Evolutionary conservation across 2,329 filamentous ascomycete species (phyloP).

Genomic region (Microsporum canis): DNA sequence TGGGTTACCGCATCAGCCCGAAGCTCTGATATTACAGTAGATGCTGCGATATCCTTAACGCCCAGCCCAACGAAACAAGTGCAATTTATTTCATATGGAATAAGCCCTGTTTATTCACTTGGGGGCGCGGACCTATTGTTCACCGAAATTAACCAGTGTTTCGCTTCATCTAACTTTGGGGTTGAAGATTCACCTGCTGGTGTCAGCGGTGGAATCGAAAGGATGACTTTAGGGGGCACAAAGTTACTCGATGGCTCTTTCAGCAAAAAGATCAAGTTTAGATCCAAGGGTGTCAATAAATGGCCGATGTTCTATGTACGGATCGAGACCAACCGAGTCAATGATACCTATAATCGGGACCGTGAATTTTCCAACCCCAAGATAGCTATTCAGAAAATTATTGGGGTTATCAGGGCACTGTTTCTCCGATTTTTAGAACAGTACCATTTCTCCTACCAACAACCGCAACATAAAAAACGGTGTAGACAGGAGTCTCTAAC

Average conservation of each 20-base stretch:
- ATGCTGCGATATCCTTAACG: constrained; percentile 58
- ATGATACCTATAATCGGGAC: neutral
- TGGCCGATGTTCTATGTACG: constrained; percentile 87
- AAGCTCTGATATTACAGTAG: constrained; percentile 49
- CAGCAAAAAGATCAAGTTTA: constrained; percentile 36
- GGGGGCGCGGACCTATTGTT: constrained; percentile 56
- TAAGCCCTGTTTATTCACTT: constrained; percentile 49
- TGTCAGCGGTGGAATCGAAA: constrained; percentile 27
- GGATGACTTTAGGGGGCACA: constrained; percentile 1
- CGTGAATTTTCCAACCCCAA: constrained; percentile 29
- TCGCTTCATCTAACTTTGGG: constrained; percentile 68
- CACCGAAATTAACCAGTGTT: constrained; percentile 65
- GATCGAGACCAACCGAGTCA: constrained; percentile 24
- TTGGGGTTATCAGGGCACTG: constrained; percentile 57
- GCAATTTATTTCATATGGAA: constrained; percentile 74
- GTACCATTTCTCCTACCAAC: constrained; percentile 46
- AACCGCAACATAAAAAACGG: neutral
- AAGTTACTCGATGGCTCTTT: neutral
- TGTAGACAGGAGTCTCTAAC: neutral
- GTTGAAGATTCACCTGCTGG: constrained; percentile 35
- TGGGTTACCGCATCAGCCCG: constrained; percentile 66
- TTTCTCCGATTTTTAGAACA: constrained; percentile 63
- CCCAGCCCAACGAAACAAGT: constrained; percentile 59
- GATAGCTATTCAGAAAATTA: constrained; percentile 44
- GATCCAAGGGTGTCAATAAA: constrained; percentile 56